These are phyloP conservation scores for Saprolegnia diclina DNA, from an alignment of 352 stramenopile genomes.

Conservation along the genomic window DNA sequence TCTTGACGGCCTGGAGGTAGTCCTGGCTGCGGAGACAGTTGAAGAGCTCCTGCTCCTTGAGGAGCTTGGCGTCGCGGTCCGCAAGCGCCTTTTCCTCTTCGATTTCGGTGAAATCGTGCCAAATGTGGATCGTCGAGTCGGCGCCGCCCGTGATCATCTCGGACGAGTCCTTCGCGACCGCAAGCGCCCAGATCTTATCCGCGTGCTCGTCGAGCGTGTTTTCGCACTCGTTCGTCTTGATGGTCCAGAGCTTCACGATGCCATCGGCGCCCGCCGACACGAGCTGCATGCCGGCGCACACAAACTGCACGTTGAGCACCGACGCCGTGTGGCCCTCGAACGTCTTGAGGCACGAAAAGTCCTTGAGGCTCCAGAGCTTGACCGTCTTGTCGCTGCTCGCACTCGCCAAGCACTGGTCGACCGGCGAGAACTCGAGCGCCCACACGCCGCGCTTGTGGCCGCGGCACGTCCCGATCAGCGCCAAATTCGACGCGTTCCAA, in stretches of 20 bases:
- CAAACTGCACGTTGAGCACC: slow-evolving; percentile 85
- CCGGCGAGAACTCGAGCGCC: slow-evolving; percentile 94
- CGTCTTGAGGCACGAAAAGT: slow-evolving; percentile 95
- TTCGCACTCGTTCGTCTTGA: slow-evolving; percentile 97
- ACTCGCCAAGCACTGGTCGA: slow-evolving; percentile 94
- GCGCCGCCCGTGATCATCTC: slow-evolving; percentile 91
- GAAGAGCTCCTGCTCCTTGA: slow-evolving; percentile 93
- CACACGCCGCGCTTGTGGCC: slow-evolving; percentile 98
- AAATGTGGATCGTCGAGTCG: slow-evolving; percentile 93
- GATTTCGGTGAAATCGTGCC: slow-evolving; percentile 91
- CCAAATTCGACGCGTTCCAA: slow-evolving; percentile 86
- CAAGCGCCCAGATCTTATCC: slow-evolving; percentile 97
- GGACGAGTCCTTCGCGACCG: slow-evolving; percentile 79
- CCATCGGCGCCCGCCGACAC: slow-evolving; percentile 94
- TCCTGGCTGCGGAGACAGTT: slow-evolving; percentile 93
- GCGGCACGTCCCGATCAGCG: slow-evolving; percentile 86
- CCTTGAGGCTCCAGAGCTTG: slow-evolving; percentile 95
- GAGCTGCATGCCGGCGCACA: slow-evolving; percentile 89
- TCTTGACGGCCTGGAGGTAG: slow-evolving; percentile 70
- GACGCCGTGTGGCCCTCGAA: slow-evolving; percentile 93
- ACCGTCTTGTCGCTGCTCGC: slow-evolving; percentile 95
- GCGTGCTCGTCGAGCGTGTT: slow-evolving; percentile 94
- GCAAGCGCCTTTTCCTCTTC: slow-evolving; percentile 78
- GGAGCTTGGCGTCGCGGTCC: slow-evolving; percentile 84
- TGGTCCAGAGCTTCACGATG: slow-evolving; percentile 97